Percentiles rank a stretch among this genome's conserved stretches.
These are phyloP conservation scores for Xylariaceae sp. DNA, from an alignment of 2,329 filamentous ascomycete genomes.

Conservation along the genomic window DNA sequence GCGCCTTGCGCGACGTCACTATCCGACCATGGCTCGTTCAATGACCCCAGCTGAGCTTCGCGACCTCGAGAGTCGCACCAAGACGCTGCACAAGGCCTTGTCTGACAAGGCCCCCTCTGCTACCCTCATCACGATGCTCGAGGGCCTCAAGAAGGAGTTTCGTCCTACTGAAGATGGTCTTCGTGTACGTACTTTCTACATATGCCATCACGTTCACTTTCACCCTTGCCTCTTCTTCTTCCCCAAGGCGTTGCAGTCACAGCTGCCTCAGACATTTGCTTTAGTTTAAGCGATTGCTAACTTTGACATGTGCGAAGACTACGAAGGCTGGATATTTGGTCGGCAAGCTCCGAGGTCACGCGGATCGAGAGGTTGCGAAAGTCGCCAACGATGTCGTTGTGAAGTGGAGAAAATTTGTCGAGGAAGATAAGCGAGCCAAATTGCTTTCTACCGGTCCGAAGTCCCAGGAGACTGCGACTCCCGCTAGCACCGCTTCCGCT, in stretches of 20 bases:
- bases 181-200: constrained; percentile 15
- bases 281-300: neutral
- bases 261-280: neutral
- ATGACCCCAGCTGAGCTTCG: constrained; percentile 63
- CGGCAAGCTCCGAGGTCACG: constrained; percentile 71
- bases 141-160: constrained; percentile 73
- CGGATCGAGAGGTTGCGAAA: constrained; percentile 74
- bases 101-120: constrained; percentile 67
- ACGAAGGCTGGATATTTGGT: constrained; percentile 90
- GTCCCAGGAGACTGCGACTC: constrained; percentile 50
- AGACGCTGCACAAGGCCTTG: constrained; percentile 74
- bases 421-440: constrained; percentile 52
- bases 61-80: constrained; percentile 71
- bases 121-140: constrained; percentile 68
- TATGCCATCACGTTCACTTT: neutral
- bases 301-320: constrained; percentile 40
- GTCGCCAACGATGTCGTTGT: constrained; percentile 76
- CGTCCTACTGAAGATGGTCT: constrained; percentile 84
- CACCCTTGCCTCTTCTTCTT: neutral
- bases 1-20: neutral
- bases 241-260: neutral
- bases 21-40: neutral
- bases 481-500: constrained; percentile 37
- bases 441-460: constrained; percentile 21
- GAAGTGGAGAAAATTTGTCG: constrained; percentile 80